Percentiles rank a stretch among this genome's conserved stretches.
Evolutionary conservation across 129 eudicot genomes (phyloP).

Genomic region (Flaveria robusta): DNA sequence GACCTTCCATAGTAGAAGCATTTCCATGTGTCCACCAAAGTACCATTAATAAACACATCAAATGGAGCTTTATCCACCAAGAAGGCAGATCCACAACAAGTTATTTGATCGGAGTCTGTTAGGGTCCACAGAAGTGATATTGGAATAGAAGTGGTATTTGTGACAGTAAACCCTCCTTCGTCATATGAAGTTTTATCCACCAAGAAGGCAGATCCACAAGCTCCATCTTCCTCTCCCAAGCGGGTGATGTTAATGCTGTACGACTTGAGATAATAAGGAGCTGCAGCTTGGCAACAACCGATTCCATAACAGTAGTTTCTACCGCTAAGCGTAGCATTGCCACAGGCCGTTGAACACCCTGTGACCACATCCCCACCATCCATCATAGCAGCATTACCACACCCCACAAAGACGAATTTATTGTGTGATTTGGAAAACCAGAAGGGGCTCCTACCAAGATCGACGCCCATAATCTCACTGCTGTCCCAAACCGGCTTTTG

Average conservation of each 20-base stretch:
- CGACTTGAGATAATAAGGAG: slow-evolving; percentile 19
- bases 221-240: background rate
- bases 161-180: background rate
- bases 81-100: background rate
- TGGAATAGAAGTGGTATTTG: background rate
- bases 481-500: background rate
- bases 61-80: no score
- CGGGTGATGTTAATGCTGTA: background rate
- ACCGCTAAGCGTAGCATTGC: background rate
- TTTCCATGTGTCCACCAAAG: no score
- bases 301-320: slow-evolving; percentile 15
- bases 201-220: slow-evolving; percentile 24
- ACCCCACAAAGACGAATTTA: background rate
- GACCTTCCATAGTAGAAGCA: no score
- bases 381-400: background rate
- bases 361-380: background rate
- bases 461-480: background rate
- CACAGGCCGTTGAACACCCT: background rate
- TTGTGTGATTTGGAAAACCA: background rate
- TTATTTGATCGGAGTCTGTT: background rate
- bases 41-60: no score
- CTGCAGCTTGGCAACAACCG: slow-evolving; percentile 27
- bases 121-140: slow-evolving; percentile 26
- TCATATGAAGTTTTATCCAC: background rate
- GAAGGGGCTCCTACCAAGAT: slow-evolving; percentile 4